Evolutionary conservation across 805 yeast species (phyloP).

Genomic region (Saturnispora mendoncae): DNA sequence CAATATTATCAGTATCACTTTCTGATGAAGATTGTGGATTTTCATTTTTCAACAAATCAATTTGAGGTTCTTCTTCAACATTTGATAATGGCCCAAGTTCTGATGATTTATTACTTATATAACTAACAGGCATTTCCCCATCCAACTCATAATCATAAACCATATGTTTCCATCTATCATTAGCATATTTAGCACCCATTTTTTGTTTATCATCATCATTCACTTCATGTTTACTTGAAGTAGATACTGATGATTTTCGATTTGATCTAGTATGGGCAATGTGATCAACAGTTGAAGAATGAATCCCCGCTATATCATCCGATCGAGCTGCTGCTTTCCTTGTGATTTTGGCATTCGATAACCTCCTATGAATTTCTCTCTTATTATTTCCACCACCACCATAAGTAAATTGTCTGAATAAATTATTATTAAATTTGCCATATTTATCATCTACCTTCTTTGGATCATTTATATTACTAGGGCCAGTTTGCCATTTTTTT

Average conservation of each 20-base stretch:
- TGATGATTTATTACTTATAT: slow-evolving; percentile 11
- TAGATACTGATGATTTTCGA: not conserved
- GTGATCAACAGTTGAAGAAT: slow-evolving; percentile 13
- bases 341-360: slow-evolving; percentile 33
- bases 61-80: slow-evolving; percentile 5
- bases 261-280: slow-evolving; percentile 2
- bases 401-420: slow-evolving; percentile 24
- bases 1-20: not conserved
- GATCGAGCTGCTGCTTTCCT: slow-evolving; percentile 34
- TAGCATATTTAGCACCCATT: slow-evolving; percentile 11
- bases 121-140: slow-evolving; percentile 16
- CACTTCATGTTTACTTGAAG: slow-evolving; percentile 1
- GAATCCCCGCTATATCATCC: slow-evolving; percentile 39
- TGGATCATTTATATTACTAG: too few species aligned
- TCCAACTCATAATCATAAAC: slow-evolving; percentile 16
- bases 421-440: slow-evolving; percentile 9
- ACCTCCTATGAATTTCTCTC: slow-evolving; percentile 25
- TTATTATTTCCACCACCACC: slow-evolving; percentile 26
- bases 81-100: slow-evolving; percentile 2
- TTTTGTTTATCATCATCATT: slow-evolving; percentile 4
- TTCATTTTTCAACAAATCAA: not conserved
- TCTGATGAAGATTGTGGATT: not conserved
- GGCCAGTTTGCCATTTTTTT: too few species aligned
- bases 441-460: not conserved
- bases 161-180: slow-evolving; percentile 15